phyloP scores from a whole-genome alignment of 2,329 filamentous ascomycete genomes.

The Lecanicillium sp. region DNA sequence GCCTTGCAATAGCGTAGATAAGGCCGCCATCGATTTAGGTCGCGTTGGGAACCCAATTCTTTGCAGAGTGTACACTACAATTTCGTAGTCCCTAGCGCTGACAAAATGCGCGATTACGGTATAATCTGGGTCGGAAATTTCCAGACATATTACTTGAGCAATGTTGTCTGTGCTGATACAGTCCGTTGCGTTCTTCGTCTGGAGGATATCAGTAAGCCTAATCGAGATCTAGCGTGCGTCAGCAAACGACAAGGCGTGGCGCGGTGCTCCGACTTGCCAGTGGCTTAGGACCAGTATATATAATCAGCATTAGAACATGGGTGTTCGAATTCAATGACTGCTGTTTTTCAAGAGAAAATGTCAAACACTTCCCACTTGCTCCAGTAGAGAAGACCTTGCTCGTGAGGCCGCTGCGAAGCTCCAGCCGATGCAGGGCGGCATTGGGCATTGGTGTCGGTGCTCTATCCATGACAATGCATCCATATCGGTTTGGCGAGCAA shows the following conservation, averaged over 20 bases:
- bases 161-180: too few relatives aligned
- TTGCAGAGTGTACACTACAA: slow-evolving; percentile 23
- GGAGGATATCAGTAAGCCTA: slow-evolving; percentile 5
- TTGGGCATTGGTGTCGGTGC: not conserved
- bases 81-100: slow-evolving; percentile 22
- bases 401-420: not conserved
- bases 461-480: too few relatives aligned
- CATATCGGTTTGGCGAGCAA: too few relatives aligned
- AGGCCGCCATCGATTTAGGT: slow-evolving; percentile 2
- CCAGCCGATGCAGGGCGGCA: not conserved
- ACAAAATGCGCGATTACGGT: slow-evolving; percentile 20
- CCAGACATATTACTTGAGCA: slow-evolving; percentile 15
- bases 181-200: not conserved
- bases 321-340: not conserved
- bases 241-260: not conserved
- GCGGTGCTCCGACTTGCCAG: not conserved
- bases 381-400: slow-evolving; percentile 2
- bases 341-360: slow-evolving; percentile 2
- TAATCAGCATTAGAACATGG: not conserved
- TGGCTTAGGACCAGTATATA: slow-evolving; percentile 4
- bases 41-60: slow-evolving; percentile 20
- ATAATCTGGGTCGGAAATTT: slow-evolving; percentile 16
- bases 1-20: not conserved
- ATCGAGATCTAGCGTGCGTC: slow-evolving; percentile 2
- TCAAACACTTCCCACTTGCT: slow-evolving; percentile 1